These are phyloP conservation scores for Venturia carpophila DNA, from an alignment of 2,329 filamentous ascomycete genomes.

Conservation along the genomic window DNA sequence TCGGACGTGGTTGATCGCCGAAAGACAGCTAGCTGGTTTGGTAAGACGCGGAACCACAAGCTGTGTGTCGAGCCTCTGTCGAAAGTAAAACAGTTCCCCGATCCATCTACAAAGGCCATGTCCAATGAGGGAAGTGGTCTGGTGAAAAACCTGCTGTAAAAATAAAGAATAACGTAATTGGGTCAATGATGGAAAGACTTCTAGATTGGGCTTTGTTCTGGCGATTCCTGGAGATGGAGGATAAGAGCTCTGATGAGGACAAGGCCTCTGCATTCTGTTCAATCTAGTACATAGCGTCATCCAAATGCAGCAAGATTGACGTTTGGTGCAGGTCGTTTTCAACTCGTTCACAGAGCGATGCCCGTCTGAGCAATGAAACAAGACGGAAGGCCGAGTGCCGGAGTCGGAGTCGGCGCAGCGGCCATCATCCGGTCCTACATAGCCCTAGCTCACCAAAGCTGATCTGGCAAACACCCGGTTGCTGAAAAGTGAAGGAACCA, in stretches of 20 bases:
- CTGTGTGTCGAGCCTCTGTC: constrained; percentile 3
- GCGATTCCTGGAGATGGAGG: background rate
- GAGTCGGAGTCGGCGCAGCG: background rate
- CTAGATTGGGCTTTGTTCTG: background rate
- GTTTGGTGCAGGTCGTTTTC: background rate
- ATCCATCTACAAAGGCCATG: background rate
- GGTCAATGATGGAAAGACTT: too few relatives aligned
- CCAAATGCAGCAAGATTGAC: background rate
- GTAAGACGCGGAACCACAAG: background rate
- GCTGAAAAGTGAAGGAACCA: background rate
- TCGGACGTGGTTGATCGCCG: background rate
- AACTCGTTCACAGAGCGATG: background rate
- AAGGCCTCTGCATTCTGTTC: too few relatives aligned
- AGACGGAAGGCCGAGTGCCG: background rate
- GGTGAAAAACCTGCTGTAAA: background rate
- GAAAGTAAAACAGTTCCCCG: background rate
- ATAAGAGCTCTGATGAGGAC: background rate
- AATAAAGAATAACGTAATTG: background rate
- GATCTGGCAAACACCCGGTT: constrained; percentile 9
- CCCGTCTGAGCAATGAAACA: background rate
- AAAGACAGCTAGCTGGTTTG: background rate
- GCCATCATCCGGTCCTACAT: constrained; percentile 2
- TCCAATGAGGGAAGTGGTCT: background rate
- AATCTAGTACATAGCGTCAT: too few relatives aligned
- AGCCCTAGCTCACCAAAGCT: background rate